These are phyloP conservation scores for Polygonum aviculare DNA, from an alignment of 148 eudicot species.

Conservation along the genomic window DNA sequence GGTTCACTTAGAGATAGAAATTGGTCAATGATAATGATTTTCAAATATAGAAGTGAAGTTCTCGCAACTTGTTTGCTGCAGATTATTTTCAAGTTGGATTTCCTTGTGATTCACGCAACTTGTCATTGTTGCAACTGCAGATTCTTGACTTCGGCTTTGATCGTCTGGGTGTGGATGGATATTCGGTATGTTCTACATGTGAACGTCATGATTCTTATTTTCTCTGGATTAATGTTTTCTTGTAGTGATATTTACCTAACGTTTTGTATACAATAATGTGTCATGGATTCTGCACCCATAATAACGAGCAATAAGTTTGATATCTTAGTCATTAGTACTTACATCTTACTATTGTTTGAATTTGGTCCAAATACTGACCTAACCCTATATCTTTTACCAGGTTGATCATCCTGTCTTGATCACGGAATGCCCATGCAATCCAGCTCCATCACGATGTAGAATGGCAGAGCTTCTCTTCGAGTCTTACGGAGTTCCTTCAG, in stretches of 20 bases:
- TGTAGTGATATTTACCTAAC: neutral
- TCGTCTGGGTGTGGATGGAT: slow-evolving; percentile 77
- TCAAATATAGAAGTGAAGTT: neutral
- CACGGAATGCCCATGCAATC: slow-evolving; percentile 94
- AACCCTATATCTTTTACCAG: slow-evolving; percentile 39
- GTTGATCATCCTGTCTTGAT: slow-evolving; percentile 84
- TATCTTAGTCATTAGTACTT: neutral
- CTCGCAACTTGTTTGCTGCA: neutral
- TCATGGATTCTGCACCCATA: neutral
- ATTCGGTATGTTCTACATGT: slow-evolving; percentile 47
- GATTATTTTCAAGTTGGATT: neutral
- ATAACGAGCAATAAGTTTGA: neutral
- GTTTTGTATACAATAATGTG: neutral
- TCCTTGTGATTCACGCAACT: neutral
- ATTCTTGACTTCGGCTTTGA: slow-evolving; percentile 97
- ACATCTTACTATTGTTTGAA: neutral
- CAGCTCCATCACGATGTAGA: slow-evolving; percentile 81
- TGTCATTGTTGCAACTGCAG: slow-evolving; percentile 20
- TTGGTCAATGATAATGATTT: neutral
- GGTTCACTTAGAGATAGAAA: neutral
- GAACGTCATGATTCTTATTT: neutral
- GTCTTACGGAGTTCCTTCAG: slow-evolving; percentile 96
- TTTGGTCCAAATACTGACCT: neutral
- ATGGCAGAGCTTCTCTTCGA: slow-evolving; percentile 98
- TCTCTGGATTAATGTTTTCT: neutral